Evolutionary conservation across 2,329 filamentous ascomycete species (phyloP), one percentile per base, ranked within the genome.

Genomic region (Pseudocercospora crystallina): DNA sequence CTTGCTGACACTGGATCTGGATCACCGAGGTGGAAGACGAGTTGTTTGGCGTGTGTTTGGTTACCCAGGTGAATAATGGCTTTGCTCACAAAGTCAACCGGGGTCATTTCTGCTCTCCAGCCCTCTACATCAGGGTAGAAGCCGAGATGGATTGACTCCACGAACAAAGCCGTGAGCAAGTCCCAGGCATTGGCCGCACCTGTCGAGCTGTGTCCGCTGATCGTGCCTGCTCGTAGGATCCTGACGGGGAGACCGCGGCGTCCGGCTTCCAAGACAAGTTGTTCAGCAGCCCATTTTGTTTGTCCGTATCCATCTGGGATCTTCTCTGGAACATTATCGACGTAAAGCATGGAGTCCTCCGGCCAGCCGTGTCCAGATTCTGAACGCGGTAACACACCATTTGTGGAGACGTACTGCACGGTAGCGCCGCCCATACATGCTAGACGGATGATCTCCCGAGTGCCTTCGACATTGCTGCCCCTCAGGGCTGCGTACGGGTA

Each of bases 81-180:
- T 56, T 83, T 83, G 70, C 84, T 87, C 51, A 90, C 86, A 62
- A 89, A 90, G 69, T 92, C 87, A 11, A 90, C 88, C 0, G 88
- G 87, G 0, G 88, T 90, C 87, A 91, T 91, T 71, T 92, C 88
- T 1, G 86, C 81, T 43, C 84, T 81, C 88, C 88, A 92, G 36
- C 83, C 83, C 43, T 85, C 78, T 3, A 90, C 83, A 46, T 87
- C 78, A 0, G 88, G 87, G 1, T 81, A 81, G 58, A 81, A 80
- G 5, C 87, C 87, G 3, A 91, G 76, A 45, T 86, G 83, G 33
- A 91, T 77, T 0, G 87, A 90, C 65, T 91, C 88, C 1, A 90
- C 85, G 20, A 91, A 78, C 49, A 92, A 68, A 0, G 88, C 87
- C 45, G 85, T 89, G 39, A 92, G 73, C 14, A 92, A 72, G 76